Base-by-base conservation (phyloP, 352 stramenopile species). In the Phytophthora podocarpi region DNA sequence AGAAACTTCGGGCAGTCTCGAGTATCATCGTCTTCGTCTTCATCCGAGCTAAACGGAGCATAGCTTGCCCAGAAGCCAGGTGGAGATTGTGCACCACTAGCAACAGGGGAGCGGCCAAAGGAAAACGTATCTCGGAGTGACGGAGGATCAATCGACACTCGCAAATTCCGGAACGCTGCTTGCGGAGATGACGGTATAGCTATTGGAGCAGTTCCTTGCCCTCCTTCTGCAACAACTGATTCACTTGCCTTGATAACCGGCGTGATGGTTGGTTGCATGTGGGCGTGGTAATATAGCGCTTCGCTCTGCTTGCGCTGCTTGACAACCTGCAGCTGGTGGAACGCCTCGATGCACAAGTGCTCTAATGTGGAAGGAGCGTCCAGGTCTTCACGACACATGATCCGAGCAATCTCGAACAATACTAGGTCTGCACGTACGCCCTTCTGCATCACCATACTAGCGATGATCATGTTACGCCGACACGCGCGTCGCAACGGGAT, bases 351-450 rank as follows among this genome's bases (percentile, higher is more conserved):
- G 35, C 80, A 93, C 39, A 95, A 59, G 11, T 55, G 60, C 54
- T 93, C 86, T 8, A 95, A 57, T 5, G 53, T 67, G 12, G 86
- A 95, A 32, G 73, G 80, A n/a, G 72, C 50, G 40, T 95, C 86
- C 34, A 95, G 36, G 56, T 95, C 85, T 26, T 95, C 86, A 36
- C 86, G 80, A 52, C 84, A 93, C 80, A 95, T 95, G 47, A 93
- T 87, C 16, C 80, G 80, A 53, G 84, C 86, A 28, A 95, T 81
- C 6, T 93, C 84, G 39, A 86, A 87, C 30, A 93, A 58, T 18
- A 84, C 50, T 8, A 95, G 52, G 43, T 82, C 59, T 7, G 75
- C 80, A 21, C 78, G 78, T 16, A 95, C 81, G 5, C 82, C 81
- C 49, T 91, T 92, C 43, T 93, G 80, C 12, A 95, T 61, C 26